Conservation (phyloP, 345 rosid species). For the Eucalyptus pauciflora region DNA sequence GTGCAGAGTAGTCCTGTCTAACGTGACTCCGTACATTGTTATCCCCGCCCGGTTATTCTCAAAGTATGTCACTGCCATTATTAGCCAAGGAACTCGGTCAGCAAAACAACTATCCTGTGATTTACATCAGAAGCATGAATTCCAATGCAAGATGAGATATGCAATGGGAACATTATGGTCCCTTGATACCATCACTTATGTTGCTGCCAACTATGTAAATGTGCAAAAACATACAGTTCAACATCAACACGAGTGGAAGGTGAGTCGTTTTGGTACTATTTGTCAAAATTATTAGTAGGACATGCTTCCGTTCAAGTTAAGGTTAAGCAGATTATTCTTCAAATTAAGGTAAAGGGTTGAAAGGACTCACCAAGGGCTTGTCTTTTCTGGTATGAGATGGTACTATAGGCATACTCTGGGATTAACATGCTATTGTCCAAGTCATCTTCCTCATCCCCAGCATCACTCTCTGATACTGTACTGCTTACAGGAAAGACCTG, state of each 20-base stretch:
- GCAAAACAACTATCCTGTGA: background rate
- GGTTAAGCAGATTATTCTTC: background rate
- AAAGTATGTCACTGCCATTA: slow-evolving; percentile 65
- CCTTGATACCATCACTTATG: background rate
- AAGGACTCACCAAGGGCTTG: slow-evolving; percentile 68
- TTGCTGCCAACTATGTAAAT: background rate
- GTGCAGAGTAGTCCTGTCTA: slow-evolving; percentile 71
- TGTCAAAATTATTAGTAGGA: background rate
- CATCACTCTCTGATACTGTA: slow-evolving; percentile 30
- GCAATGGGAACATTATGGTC: background rate
- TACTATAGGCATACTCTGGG: slow-evolving; percentile 58
- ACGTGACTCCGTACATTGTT: slow-evolving; percentile 68
- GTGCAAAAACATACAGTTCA: background rate
- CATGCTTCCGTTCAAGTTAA: background rate
- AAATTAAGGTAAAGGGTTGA: background rate
- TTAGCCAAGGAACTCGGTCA: background rate
- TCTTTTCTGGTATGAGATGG: slow-evolving; percentile 83
- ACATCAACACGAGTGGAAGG: background rate
- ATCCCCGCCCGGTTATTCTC: slow-evolving; percentile 93
- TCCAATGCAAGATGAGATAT: background rate
- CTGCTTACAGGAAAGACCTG: background rate
- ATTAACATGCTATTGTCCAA: slow-evolving; percentile 57
- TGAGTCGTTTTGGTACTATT: background rate
- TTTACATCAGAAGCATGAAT: background rate
- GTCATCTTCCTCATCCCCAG: slow-evolving; percentile 81